Base-by-base conservation (phyloP, 495 filamentous ascomycete genomes). In the Penicillium silybi region DNA sequence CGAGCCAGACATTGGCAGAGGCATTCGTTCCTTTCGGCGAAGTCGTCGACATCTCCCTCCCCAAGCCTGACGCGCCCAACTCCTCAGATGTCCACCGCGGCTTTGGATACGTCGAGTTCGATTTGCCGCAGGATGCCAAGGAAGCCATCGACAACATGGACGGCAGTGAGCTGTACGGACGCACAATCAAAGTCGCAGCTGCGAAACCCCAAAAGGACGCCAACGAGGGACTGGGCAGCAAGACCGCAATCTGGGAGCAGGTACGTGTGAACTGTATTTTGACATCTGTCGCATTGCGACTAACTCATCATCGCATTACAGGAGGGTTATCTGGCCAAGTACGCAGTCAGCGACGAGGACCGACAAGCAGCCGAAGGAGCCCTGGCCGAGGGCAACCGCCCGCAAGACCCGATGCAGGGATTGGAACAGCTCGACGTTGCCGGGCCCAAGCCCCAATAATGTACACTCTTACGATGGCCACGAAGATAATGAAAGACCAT, bases 91-190 rank as follows among this genome's bases (percentile, higher is more conserved):
- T 81, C 10, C 93, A 99, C 67, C 77, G 92, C 44, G 93, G 93
- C 0, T 99, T 97, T 69, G 95, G 91, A 54, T 97, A 97, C 62
- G 89, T 99, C 34, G 93, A 99, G 63, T 99, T 89, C 67, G 90
- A 96, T 61, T 74, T 88, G 29, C 78, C 83, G 18, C 83, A 83
- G 47, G 93, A 99, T 71, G 92, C 91, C 42, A 86, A 85, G 53
- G 93, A 97, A 69, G 93, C 93, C 34, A 96, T 99, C 64, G 90
- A 97, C 77, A 99, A 99, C 69, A 97, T 97, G 95, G 89, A 99
- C 61, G 90, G 95, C 63, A 85, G 90, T 53, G 91, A 96, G 74
- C 78, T 99, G n/a, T 97, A 89, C 64, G 95, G 92, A 2, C 80
- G 88, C 26, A 87, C 93, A 3, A 85, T 99, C 68, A 95, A 88